These are phyloP conservation scores for Tuctoria greenei DNA, from an alignment of 176 grass and related monocot genomes.

Conservation along the genomic window DNA sequence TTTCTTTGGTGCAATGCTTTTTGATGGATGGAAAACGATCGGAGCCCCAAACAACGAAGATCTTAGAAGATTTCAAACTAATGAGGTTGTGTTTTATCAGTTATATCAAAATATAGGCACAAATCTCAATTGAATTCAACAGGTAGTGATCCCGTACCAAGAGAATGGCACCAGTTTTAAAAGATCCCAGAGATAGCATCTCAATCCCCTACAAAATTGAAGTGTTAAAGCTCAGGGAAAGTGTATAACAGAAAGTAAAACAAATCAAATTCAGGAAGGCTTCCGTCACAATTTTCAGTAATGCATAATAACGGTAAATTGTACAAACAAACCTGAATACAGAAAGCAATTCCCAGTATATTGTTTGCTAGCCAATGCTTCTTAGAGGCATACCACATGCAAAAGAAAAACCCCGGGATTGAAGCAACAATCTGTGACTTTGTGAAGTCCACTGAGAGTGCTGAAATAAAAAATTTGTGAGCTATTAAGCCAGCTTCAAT, in stretches of 20 bases:
- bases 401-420: conserved; percentile 81
- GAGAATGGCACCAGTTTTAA: conserved; percentile 93
- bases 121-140: too few relatives aligned
- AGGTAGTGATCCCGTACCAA: conserved; percentile 50
- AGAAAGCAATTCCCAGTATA: conserved; percentile 80
- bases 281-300: not conserved
- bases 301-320: not conserved
- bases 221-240: not conserved
- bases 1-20: too few relatives aligned
- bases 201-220: conserved; percentile 68
- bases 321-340: conserved; percentile 70
- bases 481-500: not conserved
- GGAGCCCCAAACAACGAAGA: too few relatives aligned
- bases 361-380: conserved; percentile 96
- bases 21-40: too few relatives aligned
- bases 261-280: not conserved
- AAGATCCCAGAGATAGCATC: conserved; percentile 91
- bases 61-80: too few relatives aligned
- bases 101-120: too few relatives aligned
- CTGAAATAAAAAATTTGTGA: conserved; percentile 45
- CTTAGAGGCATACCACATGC: conserved; percentile 70
- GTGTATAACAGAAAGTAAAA: not conserved
- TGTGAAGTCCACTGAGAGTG: conserved; percentile 80
- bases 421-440: conserved; percentile 78
- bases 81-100: too few relatives aligned